Evolutionary conservation across 345 rosid species (phyloP).

Genomic region (Cardamine occulta): DNA sequence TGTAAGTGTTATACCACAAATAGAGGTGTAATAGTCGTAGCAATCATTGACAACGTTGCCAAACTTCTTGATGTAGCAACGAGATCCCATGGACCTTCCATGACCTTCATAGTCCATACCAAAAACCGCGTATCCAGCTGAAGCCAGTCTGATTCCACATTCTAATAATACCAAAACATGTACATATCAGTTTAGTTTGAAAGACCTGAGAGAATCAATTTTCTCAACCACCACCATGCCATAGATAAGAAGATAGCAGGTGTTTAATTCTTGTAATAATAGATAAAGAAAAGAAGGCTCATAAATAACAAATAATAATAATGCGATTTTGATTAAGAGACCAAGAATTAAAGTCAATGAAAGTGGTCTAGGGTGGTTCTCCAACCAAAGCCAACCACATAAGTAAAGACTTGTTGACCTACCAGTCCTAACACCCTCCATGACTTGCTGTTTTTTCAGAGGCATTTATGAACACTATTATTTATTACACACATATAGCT

Average conservation of each 20-base stretch:
- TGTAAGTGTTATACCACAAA: constrained; percentile 56
- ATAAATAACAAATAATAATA: too few relatives aligned
- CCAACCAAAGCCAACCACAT: constrained; percentile 40
- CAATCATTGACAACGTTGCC: constrained; percentile 77
- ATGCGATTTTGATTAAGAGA: too few relatives aligned
- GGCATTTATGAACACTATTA: constrained; percentile 28
- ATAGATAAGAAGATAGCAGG: neutral
- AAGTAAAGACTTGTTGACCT: constrained; percentile 36
- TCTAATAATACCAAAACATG: constrained; percentile 49
- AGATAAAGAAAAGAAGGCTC: too few relatives aligned
- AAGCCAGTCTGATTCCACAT: constrained; percentile 84
- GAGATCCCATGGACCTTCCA: constrained; percentile 84
- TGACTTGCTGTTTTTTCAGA: constrained; percentile 12
- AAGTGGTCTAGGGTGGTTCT: constrained; percentile 26
- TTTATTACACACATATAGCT: constrained; percentile 4
- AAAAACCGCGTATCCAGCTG: constrained; percentile 76
- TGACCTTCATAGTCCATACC: constrained; percentile 98
- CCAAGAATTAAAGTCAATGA: too few relatives aligned
- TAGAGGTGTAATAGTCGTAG: constrained; percentile 70
- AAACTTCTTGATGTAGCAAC: constrained; percentile 97
- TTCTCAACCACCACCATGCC: constrained; percentile 31
- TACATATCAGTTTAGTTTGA: constrained; percentile 10
- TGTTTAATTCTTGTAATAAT: too few relatives aligned
- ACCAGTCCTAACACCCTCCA: constrained; percentile 25
- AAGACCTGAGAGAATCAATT: neutral